These are phyloP conservation scores for Xylariaceae sp. DNA, from an alignment of 2,329 filamentous ascomycete species.

Conservation along the genomic window DNA sequence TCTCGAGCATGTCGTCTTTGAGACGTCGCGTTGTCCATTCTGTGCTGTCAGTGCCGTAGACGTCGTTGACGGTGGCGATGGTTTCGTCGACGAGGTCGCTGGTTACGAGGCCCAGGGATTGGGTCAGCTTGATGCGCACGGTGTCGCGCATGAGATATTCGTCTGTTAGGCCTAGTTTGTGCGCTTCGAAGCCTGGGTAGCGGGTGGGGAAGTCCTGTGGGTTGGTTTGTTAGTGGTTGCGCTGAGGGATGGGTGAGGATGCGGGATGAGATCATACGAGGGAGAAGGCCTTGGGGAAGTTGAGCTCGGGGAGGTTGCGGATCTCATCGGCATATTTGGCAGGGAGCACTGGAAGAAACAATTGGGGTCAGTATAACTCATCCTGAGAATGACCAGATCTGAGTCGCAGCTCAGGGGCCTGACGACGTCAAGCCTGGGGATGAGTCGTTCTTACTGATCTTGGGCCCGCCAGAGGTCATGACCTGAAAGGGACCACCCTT, in stretches of 20 bases:
- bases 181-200: slow-evolving; percentile 33
- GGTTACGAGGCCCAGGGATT: slow-evolving; percentile 33
- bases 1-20: slow-evolving; percentile 34
- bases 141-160: slow-evolving; percentile 30
- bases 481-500: slow-evolving; percentile 31
- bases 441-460: slow-evolving; percentile 19
- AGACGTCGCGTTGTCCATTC: slow-evolving; percentile 39
- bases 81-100: slow-evolving; percentile 35
- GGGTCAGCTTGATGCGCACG: slow-evolving; percentile 32
- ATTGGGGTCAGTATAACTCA: neutral
- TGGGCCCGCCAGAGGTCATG: slow-evolving; percentile 32
- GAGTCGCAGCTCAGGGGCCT: too few species aligned
- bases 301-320: slow-evolving; percentile 32
- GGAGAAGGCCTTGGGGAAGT: slow-evolving; percentile 33
- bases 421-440: neutral
- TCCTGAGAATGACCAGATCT: too few species aligned
- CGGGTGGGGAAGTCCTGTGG: slow-evolving; percentile 32
- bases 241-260: neutral
- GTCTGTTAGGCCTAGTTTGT: slow-evolving; percentile 23
- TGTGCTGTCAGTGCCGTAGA: slow-evolving; percentile 32
- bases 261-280: slow-evolving; percentile 23
- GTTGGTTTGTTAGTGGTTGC: neutral
- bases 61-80: slow-evolving; percentile 29
- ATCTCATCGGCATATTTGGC: slow-evolving; percentile 34
- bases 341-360: slow-evolving; percentile 23